Percentiles rank a stretch among this genome's conserved stretches.
These are phyloP conservation scores for Pterula multifida DNA, from an alignment of 1,284 basidiomycete genomes.

Conservation along the genomic window DNA sequence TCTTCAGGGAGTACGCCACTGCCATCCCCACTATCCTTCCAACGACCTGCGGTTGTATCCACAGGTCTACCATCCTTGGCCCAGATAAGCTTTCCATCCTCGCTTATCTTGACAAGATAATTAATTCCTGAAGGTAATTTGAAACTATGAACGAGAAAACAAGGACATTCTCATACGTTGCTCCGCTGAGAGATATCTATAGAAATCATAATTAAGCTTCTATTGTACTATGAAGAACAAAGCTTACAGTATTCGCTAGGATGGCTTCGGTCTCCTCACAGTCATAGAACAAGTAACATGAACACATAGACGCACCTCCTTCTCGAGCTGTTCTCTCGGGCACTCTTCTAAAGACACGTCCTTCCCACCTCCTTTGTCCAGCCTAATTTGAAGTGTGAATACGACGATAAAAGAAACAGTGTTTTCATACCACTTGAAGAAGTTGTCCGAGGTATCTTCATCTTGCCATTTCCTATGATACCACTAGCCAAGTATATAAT, in stretches of 20 bases:
- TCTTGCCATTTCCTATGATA: conserved; percentile 56
- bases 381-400: conserved; percentile 28
- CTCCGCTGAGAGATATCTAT: conserved; percentile 42
- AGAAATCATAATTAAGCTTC: no score
- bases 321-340: conserved; percentile 55
- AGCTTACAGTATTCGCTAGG: no score
- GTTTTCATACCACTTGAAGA: conserved; percentile 48
- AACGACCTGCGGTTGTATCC: conserved; percentile 48
- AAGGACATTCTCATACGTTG: conserved; percentile 31
- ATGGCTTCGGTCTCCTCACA: no score
- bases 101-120: conserved; percentile 55
- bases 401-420: neutral
- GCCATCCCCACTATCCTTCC: conserved; percentile 53
- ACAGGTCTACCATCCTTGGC: conserved; percentile 50
- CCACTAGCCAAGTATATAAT: conserved; percentile 23
- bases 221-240: no score
- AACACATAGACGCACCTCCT: conserved; percentile 30
- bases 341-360: conserved; percentile 53
- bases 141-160: neutral
- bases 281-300: neutral
- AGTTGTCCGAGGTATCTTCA: conserved; percentile 54
- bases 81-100: conserved; percentile 62
- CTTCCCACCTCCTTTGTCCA: conserved; percentile 61
- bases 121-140: conserved; percentile 33
- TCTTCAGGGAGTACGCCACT: conserved; percentile 41